A percentile compares a stretch with the other conserved stretches of the same genome.
phyloP scores from a whole-genome alignment of 345 rosid species.

The Laguncularia racemosa region DNA sequence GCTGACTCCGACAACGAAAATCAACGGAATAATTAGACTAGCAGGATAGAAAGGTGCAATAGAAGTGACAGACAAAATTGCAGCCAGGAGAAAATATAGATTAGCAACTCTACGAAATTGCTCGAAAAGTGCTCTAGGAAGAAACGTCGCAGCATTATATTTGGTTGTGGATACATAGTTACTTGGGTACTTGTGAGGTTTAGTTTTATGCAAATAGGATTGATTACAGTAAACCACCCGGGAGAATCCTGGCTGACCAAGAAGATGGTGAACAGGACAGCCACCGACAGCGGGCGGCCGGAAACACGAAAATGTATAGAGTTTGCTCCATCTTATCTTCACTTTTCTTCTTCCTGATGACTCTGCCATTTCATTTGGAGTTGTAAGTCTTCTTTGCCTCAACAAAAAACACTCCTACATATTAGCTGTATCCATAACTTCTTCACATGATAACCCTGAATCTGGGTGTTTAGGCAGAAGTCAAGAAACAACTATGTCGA shows the following conservation, averaged over 20 bases:
- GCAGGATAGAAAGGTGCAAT: slow-evolving; percentile 35
- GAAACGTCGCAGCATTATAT: slow-evolving; percentile 48
- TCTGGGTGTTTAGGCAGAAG: too few species aligned
- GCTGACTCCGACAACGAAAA: slow-evolving; percentile 58
- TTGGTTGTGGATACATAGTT: slow-evolving; percentile 63
- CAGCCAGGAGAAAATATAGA: slow-evolving; percentile 57
- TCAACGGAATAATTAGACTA: slow-evolving; percentile 55
- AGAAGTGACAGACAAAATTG: slow-evolving; percentile 31
- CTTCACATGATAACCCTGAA: too few species aligned
- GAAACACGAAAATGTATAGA: slow-evolving; percentile 39
- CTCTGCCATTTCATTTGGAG: slow-evolving; percentile 8
- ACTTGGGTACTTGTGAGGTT: slow-evolving; percentile 31
- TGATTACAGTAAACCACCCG: slow-evolving; percentile 52
- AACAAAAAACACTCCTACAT: not conserved
- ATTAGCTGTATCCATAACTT: too few species aligned
- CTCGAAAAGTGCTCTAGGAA: slow-evolving; percentile 64
- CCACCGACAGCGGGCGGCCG: slow-evolving; percentile 10
- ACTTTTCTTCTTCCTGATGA: slow-evolving; percentile 15
- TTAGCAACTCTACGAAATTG: slow-evolving; percentile 83
- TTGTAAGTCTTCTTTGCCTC: not conserved
- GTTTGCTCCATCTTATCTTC: slow-evolving; percentile 39
- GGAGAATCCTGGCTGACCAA: slow-evolving; percentile 34
- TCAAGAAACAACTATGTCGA: too few species aligned
- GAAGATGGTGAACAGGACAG: slow-evolving; percentile 12
- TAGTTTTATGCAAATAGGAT: slow-evolving; percentile 30